Conservation (phyloP, 2,329 filamentous ascomycete species). For the Macrophomina phaseolina region DNA sequence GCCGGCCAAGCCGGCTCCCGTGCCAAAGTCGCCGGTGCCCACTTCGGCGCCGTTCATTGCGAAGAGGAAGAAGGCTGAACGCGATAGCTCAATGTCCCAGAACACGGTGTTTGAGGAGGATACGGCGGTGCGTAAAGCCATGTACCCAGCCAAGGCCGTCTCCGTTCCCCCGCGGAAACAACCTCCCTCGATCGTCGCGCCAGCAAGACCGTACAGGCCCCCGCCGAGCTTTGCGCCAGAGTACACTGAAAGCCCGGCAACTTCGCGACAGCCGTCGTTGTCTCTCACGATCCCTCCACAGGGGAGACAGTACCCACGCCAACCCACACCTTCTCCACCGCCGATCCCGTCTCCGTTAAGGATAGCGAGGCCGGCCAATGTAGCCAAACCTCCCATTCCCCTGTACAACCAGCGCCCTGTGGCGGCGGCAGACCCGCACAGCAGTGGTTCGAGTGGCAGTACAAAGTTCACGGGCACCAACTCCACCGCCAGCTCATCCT, state of each 20-base stretch:
- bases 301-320: not conserved
- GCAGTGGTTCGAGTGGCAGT: conserved; percentile 20
- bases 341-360: conserved; percentile 31
- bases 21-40: conserved; percentile 6
- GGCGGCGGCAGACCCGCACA: conserved; percentile 6
- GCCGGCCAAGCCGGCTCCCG: conserved; percentile 27
- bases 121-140: conserved; percentile 15
- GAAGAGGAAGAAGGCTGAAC: conserved; percentile 25
- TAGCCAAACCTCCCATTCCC: conserved; percentile 2
- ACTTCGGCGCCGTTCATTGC: conserved; percentile 9
- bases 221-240: conserved; percentile 11
- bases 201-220: conserved; percentile 1
- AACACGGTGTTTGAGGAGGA: conserved; percentile 46
- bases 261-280: conserved; percentile 2
- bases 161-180: conserved; percentile 11
- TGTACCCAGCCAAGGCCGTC: conserved; percentile 11
- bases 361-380: conserved; percentile 9
- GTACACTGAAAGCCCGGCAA: conserved; percentile 10
- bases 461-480: conserved; percentile 20
- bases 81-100: conserved; percentile 41
- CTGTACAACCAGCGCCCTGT: not conserved
- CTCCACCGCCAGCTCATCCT: conserved; percentile 22
- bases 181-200: not conserved
- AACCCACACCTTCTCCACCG: conserved; percentile 28
- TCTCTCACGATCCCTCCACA: conserved; percentile 13